Conservation (phyloP, 2,329 filamentous ascomycete species). For the Chrysoporthe puriensis region DNA sequence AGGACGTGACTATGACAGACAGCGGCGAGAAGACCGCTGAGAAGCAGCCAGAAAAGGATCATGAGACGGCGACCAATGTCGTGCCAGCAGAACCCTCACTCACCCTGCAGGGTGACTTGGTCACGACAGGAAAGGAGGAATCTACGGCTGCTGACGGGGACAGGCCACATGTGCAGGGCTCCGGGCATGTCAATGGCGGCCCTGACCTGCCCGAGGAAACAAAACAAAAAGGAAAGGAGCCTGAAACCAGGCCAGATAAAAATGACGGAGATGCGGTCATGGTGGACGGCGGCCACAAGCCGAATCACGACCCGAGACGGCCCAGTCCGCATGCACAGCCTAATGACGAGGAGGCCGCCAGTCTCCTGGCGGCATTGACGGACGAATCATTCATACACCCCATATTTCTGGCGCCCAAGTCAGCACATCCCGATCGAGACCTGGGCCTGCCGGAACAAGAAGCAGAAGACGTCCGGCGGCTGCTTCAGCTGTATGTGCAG, state of each 20-base stretch:
- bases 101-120: background rate
- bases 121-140: background rate
- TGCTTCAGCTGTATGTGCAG: slow-evolving; percentile 77
- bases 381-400: slow-evolving; percentile 69
- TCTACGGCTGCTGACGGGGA: background rate
- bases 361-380: slow-evolving; percentile 24
- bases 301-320: background rate
- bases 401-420: slow-evolving; percentile 69
- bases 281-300: slow-evolving; percentile 12
- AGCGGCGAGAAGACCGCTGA: slow-evolving; percentile 20
- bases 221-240: slow-evolving; percentile 24
- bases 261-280: slow-evolving; percentile 22
- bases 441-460: slow-evolving; percentile 72
- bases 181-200: slow-evolving; percentile 19
- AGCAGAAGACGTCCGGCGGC: slow-evolving; percentile 76
- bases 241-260: slow-evolving; percentile 7
- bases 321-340: slow-evolving; percentile 10
- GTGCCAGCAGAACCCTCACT: background rate
- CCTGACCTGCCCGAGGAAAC: background rate
- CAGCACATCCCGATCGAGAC: slow-evolving; percentile 68
- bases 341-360: slow-evolving; percentile 22
- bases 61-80: background rate
- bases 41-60: slow-evolving; percentile 8
- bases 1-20: slow-evolving; percentile 33
- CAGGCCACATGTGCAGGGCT: background rate